These are phyloP conservation scores for Lachnellula suecica DNA, from an alignment of 2,329 filamentous ascomycete genomes.

Conservation along the genomic window DNA sequence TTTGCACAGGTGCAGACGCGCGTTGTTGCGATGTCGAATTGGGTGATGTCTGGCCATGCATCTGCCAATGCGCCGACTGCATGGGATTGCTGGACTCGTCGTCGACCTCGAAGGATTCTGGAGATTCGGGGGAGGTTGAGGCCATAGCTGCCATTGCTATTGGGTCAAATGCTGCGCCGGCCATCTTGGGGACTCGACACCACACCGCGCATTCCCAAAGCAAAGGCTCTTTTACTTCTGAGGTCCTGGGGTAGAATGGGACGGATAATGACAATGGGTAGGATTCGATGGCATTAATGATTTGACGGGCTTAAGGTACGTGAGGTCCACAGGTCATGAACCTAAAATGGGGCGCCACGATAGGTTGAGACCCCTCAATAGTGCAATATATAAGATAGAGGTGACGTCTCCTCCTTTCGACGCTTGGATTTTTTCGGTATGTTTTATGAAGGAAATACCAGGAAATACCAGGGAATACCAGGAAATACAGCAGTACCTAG, in stretches of 20 bases:
- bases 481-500: background rate
- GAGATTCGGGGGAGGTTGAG: constrained; percentile 24
- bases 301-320: too few relatives aligned
- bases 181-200: constrained; percentile 8
- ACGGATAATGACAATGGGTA: background rate
- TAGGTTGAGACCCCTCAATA: background rate
- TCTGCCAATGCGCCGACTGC: constrained; percentile 22
- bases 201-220: background rate
- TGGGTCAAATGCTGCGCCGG: constrained; percentile 19
- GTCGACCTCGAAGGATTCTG: constrained; percentile 26
- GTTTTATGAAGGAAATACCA: too few relatives aligned
- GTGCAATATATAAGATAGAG: background rate
- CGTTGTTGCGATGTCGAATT: constrained; percentile 17
- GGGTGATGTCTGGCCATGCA: constrained; percentile 21
- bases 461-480: too few relatives aligned
- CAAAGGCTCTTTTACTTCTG: background rate
- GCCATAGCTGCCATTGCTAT: constrained; percentile 12
- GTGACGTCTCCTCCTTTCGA: background rate
- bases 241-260: background rate
- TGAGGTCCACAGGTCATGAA: background rate
- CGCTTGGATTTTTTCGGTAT: background rate
- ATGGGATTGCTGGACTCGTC: constrained; percentile 23
- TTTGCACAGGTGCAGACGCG: constrained; percentile 58
- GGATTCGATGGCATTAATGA: too few relatives aligned
- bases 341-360: background rate